These are phyloP conservation scores for Boechera divaricarpa DNA, from an alignment of 345 rosid species.

Conservation along the genomic window DNA sequence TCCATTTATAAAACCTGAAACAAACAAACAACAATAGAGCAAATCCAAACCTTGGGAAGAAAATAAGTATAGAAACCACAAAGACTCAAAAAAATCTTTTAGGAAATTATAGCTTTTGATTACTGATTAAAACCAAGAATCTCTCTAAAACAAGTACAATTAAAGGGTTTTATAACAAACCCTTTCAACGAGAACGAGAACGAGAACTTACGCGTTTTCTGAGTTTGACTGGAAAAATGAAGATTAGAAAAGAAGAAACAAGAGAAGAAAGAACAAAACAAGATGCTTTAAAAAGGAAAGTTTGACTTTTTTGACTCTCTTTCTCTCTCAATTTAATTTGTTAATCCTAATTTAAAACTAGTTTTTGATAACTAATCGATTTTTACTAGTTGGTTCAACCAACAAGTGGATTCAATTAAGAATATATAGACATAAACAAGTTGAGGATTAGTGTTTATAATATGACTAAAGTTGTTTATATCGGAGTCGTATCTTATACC, in stretches of 20 bases:
- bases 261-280: conserved; percentile 5
- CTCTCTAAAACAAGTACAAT: background rate
- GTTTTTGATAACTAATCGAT: background rate
- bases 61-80: background rate
- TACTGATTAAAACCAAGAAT: background rate
- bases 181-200: background rate
- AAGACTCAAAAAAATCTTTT: background rate
- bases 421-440: background rate
- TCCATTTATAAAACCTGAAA: conserved; percentile 57
- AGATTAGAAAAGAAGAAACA: conserved; percentile 11
- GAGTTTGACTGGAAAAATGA: conserved; percentile 29
- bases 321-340: background rate
- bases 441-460: background rate
- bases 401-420: conserved; percentile 8
- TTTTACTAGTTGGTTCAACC: background rate
- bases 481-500: background rate
- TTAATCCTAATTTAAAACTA: background rate
- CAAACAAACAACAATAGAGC: background rate
- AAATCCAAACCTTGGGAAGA: background rate
- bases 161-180: background rate
- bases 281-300: conserved; percentile 18
- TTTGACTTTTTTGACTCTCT: conserved; percentile 28
- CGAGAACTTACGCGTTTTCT: conserved; percentile 37
- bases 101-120: background rate
- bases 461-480: background rate